Evolutionary conservation across 441 rosid genomes (phyloP).

Genomic region (Adansonia gregorii): DNA sequence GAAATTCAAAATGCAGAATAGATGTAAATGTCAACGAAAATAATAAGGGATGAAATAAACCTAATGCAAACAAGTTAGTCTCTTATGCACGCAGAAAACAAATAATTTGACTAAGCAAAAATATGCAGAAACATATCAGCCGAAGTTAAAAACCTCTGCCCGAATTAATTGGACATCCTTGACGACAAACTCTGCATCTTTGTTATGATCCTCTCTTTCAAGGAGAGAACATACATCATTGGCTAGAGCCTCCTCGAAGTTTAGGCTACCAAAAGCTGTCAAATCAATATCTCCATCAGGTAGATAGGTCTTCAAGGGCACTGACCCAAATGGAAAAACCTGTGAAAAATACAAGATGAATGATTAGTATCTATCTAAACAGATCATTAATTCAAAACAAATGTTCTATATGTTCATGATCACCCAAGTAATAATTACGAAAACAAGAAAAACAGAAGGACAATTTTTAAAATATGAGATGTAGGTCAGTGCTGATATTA

Average conservation of each 20-base stretch:
- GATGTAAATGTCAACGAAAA: background rate
- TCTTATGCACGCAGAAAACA: background rate
- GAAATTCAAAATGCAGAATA: background rate
- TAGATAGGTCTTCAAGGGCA: slow-evolving; percentile 88
- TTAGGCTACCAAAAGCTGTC: slow-evolving; percentile 68
- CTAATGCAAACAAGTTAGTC: background rate
- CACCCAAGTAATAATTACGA: background rate
- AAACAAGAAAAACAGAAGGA: background rate
- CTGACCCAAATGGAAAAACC: slow-evolving; percentile 87
- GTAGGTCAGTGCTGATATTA: background rate
- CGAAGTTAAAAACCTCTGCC: slow-evolving; percentile 69
- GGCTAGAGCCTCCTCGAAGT: slow-evolving; percentile 70
- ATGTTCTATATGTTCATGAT: background rate
- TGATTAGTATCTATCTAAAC: slow-evolving; percentile 5
- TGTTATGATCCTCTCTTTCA: slow-evolving; percentile 70
- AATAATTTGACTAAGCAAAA: background rate
- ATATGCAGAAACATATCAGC: slow-evolving; percentile 27
- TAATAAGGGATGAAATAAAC: slow-evolving; percentile 3
- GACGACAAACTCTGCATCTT: slow-evolving; percentile 57
- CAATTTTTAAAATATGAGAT: background rate
- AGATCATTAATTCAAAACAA: background rate
- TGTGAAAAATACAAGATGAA: slow-evolving; percentile 34
- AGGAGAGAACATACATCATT: slow-evolving; percentile 69
- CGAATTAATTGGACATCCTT: slow-evolving; percentile 84
- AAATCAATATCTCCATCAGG: slow-evolving; percentile 97